Base-by-base conservation (phyloP, 805 yeast species). In the Tetrapisispora nanseiensis region DNA sequence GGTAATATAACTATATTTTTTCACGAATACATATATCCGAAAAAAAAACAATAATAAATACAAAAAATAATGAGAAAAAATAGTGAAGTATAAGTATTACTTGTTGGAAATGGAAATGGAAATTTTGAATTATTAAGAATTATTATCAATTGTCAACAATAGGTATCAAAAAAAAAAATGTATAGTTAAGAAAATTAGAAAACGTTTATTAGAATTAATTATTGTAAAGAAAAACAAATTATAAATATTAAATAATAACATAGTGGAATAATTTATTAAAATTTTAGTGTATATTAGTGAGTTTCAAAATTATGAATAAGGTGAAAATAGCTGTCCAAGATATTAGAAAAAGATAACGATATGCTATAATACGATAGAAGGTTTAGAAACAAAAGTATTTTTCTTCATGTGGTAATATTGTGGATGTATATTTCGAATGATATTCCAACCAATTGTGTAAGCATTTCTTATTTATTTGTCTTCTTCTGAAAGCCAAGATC, bases 101-200 rank as follows among this genome's bases (percentile, higher is more conserved):
- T 22, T 6, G 13, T 33, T n/a, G n/a, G n/a, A n/a, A n/a, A 9
- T 29, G 4, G 15, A 29, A 6, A 8, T 29, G 6, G 15, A 10
- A 10, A n/a, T 9, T 26, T 26, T 26, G 12, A 6, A 11, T 26
- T 12, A 26, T 26, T 26, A 6, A n/a, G 32, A 15, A 29, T n/a
- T n/a, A 11, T 15, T 15, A 18, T 31, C 34, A 31, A 19, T 31
- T 19, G 34, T 23, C 19, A 29, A n/a, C n/a, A n/a, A n/a, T n/a
- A n/a, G n/a, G n/a, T 24, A 11, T 11, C 3, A 29, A 29, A n/a
- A 18, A 23, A 23, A 15, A 16, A 7, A 16, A 24, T 35, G 30
- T 35, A 35, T 35, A 35, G 38, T 35, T 35, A 35, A 26, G 26
- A 35, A 35, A 23, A 35, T 35, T 35, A 35, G 30, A 35, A 35